Base-by-base conservation (phyloP, 2,329 filamentous ascomycete species). In the Botrytis galanthina region DNA sequence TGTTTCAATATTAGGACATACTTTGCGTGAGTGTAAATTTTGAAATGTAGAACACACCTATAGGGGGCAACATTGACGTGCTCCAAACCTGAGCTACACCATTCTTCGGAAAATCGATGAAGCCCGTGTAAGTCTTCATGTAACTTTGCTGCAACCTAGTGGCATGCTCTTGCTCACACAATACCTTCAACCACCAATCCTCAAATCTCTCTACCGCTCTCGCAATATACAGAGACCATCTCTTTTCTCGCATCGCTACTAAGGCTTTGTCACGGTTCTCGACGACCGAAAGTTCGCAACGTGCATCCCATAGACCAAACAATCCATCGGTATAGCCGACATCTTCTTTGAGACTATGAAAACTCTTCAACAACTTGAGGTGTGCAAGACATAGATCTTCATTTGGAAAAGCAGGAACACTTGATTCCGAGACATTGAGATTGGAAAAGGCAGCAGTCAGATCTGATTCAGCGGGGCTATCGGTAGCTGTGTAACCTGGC, bases 191-290 rank as follows among this genome's bases (percentile, higher is more conserved):
- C 87, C 89, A 92, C 92, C 92, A 94, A 1, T 81, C 80, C 73
- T 88, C 85, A 78, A 93, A 94, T 14, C 92, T 86, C 67, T 90
- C 87, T 0, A 89, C 91, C 0, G 92, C 92, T 64, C 89, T 86
- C 3, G 89, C 86, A 4, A 93, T 86, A 79, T 89, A 93, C 14
- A 93, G 80, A 0, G 88, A 87, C 92, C 92, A 94, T 79, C 92
- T 84, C 83, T 93, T 93, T 82, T 93, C 91, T 26, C 89, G 85
- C 35, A 92, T 82, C 64, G 84, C 84, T 71, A 86, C 86, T 14
- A 89, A 81, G 4, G 83, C 82, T 74, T 83, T 82, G 68, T 76
- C 77, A n/a, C 80, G 79, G 26, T 83, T 77, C 6, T 64, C 46
- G 9, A 64, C 70, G 3, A 82, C 80, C 5, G 82, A 79, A 20